Evolutionary conservation across 139 green algal genomes (phyloP).

Genomic region (Haematococcus sp.): DNA sequence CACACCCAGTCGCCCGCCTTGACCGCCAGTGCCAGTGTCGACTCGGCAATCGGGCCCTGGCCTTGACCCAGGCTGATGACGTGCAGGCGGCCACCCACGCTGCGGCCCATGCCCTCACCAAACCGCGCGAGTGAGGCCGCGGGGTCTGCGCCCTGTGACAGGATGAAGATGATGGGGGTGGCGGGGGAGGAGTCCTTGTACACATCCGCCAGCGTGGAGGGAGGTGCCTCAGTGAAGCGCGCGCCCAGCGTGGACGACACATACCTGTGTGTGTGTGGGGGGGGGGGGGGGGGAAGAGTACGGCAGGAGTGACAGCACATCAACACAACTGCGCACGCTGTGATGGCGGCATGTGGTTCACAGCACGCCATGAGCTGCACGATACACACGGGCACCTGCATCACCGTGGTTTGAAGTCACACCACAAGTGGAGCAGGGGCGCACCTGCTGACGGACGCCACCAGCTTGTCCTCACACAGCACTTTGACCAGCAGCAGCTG

Average conservation of each 20-base stretch:
- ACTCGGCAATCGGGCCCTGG: conserved; percentile 67
- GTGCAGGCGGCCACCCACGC: conserved; percentile 57
- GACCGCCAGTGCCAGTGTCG: conserved; percentile 46
- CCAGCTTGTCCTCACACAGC: conserved; percentile 37
- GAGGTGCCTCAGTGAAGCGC: conserved; percentile 56
- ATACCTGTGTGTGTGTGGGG: no score
- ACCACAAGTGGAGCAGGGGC: no score
- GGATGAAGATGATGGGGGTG: conserved; percentile 78
- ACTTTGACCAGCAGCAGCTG: conserved; percentile 46
- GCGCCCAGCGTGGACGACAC: conserved; percentile 46
- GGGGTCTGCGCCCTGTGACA: conserved; percentile 72
- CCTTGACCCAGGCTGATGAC: conserved; percentile 72
- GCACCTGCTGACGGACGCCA: conserved; percentile 22
- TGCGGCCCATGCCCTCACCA: conserved; percentile 57
- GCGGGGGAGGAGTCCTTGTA: conserved; percentile 62
- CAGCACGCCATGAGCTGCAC: no score
- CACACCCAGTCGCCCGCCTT: conserved; percentile 76
- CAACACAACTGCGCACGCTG: background rate
- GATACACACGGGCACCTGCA: no score
- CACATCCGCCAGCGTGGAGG: conserved; percentile 58
- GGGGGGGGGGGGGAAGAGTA: background rate
- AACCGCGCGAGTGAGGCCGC: conserved; percentile 64
- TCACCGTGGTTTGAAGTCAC: no score
- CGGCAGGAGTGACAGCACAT: background rate
- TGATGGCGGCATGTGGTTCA: background rate